phyloP scores from a whole-genome alignment of 805 yeast species.

The Kodamaea neixiangensis region DNA sequence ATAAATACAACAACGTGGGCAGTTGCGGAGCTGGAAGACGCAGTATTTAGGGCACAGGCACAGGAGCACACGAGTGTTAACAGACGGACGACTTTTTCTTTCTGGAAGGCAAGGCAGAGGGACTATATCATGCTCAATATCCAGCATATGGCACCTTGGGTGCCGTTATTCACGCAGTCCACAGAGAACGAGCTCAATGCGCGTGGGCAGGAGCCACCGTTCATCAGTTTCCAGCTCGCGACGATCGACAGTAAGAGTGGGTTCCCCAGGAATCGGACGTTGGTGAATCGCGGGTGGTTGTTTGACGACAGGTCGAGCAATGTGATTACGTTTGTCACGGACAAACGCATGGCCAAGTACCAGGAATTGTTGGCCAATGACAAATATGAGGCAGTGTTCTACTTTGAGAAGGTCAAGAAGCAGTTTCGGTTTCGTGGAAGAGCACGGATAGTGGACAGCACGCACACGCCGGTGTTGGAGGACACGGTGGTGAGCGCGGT shows the following conservation, averaged over 20 bases:
- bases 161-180: slow-evolving; percentile 61
- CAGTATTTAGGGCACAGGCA: background rate
- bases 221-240: slow-evolving; percentile 65
- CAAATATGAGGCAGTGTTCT: slow-evolving; percentile 74
- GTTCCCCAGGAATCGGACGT: slow-evolving; percentile 66
- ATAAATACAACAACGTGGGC: slow-evolving; percentile 11
- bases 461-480: slow-evolving; percentile 33
- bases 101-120: background rate
- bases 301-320: slow-evolving; percentile 69
- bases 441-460: slow-evolving; percentile 48
- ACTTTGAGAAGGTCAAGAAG: slow-evolving; percentile 59
- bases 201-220: slow-evolving; percentile 38
- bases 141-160: slow-evolving; percentile 68
- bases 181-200: slow-evolving; percentile 44
- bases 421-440: slow-evolving; percentile 76
- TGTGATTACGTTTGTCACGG: slow-evolving; percentile 69
- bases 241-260: slow-evolving; percentile 54
- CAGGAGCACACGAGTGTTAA: background rate
- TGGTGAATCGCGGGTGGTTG: slow-evolving; percentile 72
- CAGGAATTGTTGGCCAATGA: slow-evolving; percentile 53
- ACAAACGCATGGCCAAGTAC: slow-evolving; percentile 65
- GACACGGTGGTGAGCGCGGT: slow-evolving; percentile 27
- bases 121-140: slow-evolving; percentile 32
- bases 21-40: slow-evolving; percentile 1
- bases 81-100: background rate